Evolutionary conservation across 345 rosid species (phyloP).

Genomic region (Geranium brycei): DNA sequence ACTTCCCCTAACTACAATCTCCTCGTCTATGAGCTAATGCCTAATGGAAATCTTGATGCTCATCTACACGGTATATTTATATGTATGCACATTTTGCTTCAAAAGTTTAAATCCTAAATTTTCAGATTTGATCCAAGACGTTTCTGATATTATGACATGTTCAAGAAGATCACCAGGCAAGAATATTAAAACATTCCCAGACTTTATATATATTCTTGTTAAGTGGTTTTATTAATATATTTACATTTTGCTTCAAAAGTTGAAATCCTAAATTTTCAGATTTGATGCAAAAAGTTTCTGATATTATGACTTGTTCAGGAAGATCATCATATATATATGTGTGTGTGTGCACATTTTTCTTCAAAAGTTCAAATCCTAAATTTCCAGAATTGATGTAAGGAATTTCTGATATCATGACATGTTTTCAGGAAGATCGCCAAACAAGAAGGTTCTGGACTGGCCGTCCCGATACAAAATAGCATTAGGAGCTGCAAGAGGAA

Average conservation of each 20-base stretch:
- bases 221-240: no score
- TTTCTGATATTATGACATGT: neutral
- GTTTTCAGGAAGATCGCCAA: conserved; percentile 34
- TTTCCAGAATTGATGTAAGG: neutral
- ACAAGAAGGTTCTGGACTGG: conserved; percentile 45
- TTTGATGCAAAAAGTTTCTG: neutral
- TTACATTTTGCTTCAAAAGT: no score
- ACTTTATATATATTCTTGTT: no score
- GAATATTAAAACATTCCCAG: no score
- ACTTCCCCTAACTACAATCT: conserved; percentile 51
- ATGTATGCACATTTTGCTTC: neutral
- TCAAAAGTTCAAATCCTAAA: neutral
- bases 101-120: neutral
- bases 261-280: neutral
- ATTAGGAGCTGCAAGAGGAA: conserved; percentile 76
- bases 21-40: conserved; percentile 77
- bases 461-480: conserved; percentile 50
- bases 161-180: no score
- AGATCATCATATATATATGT: no score
- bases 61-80: conserved; percentile 37
- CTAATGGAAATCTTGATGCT: conserved; percentile 63
- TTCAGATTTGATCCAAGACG: neutral
- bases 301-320: no score
- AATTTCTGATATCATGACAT: neutral
- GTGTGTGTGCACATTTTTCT: no score